Conservation (phyloP, 371 early-diverging fungal species). For the Umbelopsis sp. region DNA sequence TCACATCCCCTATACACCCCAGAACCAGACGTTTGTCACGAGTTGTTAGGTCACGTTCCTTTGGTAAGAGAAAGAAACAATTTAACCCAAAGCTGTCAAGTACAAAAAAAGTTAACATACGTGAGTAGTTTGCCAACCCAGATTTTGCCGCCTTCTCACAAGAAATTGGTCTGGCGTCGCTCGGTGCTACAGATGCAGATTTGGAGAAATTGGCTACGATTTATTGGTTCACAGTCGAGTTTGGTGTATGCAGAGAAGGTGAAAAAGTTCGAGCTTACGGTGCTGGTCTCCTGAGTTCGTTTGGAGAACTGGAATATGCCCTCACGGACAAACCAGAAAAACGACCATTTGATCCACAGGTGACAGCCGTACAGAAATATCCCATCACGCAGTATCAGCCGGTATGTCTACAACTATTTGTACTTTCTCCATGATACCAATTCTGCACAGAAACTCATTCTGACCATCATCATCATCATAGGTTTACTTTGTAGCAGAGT, state of each 20-base stretch:
- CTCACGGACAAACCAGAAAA: slow-evolving; percentile 82
- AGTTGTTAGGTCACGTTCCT: slow-evolving; percentile 81
- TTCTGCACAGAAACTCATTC: neutral
- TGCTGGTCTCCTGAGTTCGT: slow-evolving; percentile 94
- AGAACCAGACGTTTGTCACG: slow-evolving; percentile 93
- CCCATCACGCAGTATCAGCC: slow-evolving; percentile 97
- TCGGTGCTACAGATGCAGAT: slow-evolving; percentile 94
- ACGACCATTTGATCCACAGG: slow-evolving; percentile 83
- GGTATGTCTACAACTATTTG: slow-evolving; percentile 28
- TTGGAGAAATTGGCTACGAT: slow-evolving; percentile 90
- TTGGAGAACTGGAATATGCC: slow-evolving; percentile 93
- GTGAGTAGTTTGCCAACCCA: slow-evolving; percentile 83
- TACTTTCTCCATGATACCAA: neutral
- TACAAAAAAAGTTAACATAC: neutral
- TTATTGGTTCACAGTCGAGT: slow-evolving; percentile 96
- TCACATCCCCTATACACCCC: slow-evolving; percentile 93
- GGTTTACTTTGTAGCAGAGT: slow-evolving; percentile 93
- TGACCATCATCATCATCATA: neutral
- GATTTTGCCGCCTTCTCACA: slow-evolving; percentile 96
- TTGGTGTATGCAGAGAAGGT: slow-evolving; percentile 90
- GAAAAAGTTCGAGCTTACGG: slow-evolving; percentile 88
- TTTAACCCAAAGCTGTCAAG: neutral
- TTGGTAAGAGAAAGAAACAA: slow-evolving; percentile 37
- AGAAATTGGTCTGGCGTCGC: slow-evolving; percentile 93
- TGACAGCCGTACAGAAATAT: slow-evolving; percentile 82